Conservation (phyloP, 768 basidiomycete genomes). For the Panaeolus papilionaceus region DNA sequence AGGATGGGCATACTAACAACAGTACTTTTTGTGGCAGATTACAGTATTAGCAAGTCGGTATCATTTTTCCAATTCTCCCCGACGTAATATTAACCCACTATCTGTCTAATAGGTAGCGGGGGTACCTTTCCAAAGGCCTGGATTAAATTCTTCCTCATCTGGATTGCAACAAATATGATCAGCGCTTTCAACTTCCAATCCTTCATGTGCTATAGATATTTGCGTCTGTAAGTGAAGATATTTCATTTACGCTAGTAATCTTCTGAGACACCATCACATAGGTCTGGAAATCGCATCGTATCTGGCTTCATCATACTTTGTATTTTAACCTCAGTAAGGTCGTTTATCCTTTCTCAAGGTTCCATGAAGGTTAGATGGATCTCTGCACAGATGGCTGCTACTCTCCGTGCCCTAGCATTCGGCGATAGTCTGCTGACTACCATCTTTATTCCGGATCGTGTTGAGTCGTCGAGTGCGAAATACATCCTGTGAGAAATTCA, state of each 20-base stretch:
- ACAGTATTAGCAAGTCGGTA: not conserved
- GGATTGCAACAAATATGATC: constrained; percentile 6
- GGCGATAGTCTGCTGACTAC: not conserved
- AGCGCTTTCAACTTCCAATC: constrained; percentile 5
- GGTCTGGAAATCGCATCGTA: not conserved
- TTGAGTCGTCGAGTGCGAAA: not conserved
- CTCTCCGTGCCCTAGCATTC: constrained; percentile 3
- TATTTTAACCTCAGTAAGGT: not conserved
- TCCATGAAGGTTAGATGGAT: not conserved
- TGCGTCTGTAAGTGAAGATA: not conserved
- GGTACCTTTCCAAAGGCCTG: not conserved
- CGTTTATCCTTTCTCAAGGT: not conserved
- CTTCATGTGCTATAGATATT: constrained; percentile 4
- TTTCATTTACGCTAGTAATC: not conserved
- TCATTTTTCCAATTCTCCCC: too few relatives aligned
- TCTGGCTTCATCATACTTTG: not conserved
- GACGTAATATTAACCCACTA: not conserved
- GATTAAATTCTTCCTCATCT: not conserved
- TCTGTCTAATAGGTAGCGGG: not conserved
- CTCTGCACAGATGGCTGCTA: not conserved
- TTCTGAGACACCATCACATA: not conserved
- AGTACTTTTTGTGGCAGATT: not conserved
- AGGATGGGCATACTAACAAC: not conserved
- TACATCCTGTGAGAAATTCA: not conserved
- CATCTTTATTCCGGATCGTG: not conserved